Evolutionary conservation across 441 rosid species (phyloP).

Genomic region (Adansonia madagascariensis): DNA sequence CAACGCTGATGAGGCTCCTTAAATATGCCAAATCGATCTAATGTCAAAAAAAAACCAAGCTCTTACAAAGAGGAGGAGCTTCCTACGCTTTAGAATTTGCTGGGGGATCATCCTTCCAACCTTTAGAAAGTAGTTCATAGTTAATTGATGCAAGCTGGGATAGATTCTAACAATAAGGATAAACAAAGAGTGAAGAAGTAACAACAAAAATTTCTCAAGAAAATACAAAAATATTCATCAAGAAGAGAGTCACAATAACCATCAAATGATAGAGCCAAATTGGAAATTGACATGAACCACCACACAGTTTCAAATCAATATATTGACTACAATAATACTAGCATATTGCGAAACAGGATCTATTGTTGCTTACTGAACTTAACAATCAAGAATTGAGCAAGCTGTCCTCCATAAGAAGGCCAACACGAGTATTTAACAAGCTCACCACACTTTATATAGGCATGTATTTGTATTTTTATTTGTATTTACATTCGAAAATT

Average conservation of each 20-base stretch:
- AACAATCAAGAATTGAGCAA: background rate
- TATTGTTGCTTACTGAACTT: background rate
- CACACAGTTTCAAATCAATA: background rate
- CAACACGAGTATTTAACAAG: background rate
- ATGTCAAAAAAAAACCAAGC: conserved; percentile 31
- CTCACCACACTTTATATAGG: background rate
- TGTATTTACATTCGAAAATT: background rate
- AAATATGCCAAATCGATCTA: conserved; percentile 26
- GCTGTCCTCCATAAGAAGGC: background rate
- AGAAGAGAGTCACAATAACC: background rate
- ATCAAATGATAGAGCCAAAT: background rate
- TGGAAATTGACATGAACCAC: background rate
- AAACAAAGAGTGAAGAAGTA: background rate
- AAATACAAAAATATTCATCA: background rate
- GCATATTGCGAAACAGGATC: background rate
- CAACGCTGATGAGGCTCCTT: conserved; percentile 35
- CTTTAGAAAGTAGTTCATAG: conserved; percentile 96
- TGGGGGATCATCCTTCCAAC: conserved; percentile 86
- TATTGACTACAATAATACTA: background rate
- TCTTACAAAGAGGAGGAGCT: conserved; percentile 22
- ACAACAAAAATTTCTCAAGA: background rate
- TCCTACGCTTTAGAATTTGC: conserved; percentile 50
- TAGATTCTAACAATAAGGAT: conserved; percentile 58
- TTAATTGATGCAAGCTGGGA: conserved; percentile 97
- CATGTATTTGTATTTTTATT: background rate